Evolutionary conservation across 2,329 filamentous ascomycete genomes (phyloP).

Genomic region (Botrytis paeoniae): DNA sequence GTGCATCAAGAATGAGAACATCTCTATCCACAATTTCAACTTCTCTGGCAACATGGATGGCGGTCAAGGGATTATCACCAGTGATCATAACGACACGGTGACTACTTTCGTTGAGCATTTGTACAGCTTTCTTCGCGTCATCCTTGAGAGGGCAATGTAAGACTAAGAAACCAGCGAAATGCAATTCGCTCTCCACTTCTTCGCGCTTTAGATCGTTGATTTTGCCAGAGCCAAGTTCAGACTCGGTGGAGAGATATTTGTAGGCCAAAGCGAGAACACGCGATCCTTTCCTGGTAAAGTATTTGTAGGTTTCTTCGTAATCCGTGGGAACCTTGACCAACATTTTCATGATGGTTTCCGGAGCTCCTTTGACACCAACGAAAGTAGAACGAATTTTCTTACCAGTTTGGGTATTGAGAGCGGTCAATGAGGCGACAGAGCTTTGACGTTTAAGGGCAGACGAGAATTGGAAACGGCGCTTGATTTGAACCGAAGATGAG

Average conservation of each 20-base stretch:
- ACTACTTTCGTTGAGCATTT: constrained; percentile 98
- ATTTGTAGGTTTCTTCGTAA: constrained; percentile 98
- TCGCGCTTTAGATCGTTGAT: constrained; percentile 96
- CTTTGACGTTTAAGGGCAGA: constrained; percentile 95
- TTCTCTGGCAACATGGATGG: constrained; percentile 89
- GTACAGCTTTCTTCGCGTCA: constrained; percentile 88
- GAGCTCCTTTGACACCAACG: constrained; percentile 92
- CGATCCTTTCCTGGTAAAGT: constrained; percentile 93
- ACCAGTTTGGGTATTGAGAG: constrained; percentile 67
- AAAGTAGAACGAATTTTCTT: constrained; percentile 82
- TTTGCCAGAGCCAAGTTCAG: constrained; percentile 75
- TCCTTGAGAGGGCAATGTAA: constrained; percentile 95
- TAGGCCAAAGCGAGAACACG: constrained; percentile 92
- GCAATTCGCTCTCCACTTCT: constrained; percentile 78
- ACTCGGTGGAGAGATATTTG: constrained; percentile 80
- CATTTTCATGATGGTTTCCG: constrained; percentile 96
- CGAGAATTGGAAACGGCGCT: constrained; percentile 96
- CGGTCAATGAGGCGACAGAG: constrained; percentile 80
- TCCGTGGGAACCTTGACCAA: constrained; percentile 75
- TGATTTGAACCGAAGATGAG: constrained; percentile 83
- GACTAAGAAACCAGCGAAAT: constrained; percentile 93
- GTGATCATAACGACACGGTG: constrained; percentile 99
- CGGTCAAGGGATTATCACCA: constrained; percentile 94
- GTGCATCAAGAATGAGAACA: constrained; percentile 89
- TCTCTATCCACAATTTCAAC: constrained; percentile 98